Evolutionary conservation across 768 basidiomycete genomes (phyloP).

Genomic region (Hygrocybe punicea): DNA sequence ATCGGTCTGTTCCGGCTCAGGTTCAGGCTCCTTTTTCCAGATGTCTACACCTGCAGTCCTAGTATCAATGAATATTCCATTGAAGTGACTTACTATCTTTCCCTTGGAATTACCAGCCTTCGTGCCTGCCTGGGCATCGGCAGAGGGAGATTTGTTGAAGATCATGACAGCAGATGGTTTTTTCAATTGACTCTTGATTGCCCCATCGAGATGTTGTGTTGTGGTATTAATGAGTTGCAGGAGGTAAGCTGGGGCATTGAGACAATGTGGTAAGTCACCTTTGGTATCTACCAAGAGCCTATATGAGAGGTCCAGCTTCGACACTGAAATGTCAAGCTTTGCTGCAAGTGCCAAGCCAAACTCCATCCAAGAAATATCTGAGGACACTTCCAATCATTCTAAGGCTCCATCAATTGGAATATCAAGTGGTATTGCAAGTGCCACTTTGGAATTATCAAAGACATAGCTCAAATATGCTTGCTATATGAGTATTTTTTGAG

Average conservation of each 20-base stretch:
- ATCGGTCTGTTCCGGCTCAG: not conserved
- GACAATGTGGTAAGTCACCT: not conserved
- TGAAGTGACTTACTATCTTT: not conserved
- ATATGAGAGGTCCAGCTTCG: not conserved
- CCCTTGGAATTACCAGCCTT: not conserved
- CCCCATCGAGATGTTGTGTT: not conserved
- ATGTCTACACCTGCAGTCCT: not conserved
- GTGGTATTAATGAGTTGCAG: not conserved
- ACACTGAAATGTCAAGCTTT: not conserved
- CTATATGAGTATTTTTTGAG: not conserved
- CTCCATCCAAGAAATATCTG: not conserved
- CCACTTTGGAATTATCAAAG: not conserved
- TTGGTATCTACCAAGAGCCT: not conserved
- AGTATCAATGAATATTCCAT: not conserved
- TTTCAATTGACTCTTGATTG: not conserved
- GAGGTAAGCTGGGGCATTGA: not conserved
- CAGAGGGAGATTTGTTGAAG: not conserved
- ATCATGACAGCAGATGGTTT: not conserved
- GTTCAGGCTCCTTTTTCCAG: not conserved
- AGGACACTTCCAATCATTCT: not conserved
- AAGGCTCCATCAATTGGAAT: not conserved
- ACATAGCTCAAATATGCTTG: not conserved
- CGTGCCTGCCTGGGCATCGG: not conserved
- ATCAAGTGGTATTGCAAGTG: not conserved
- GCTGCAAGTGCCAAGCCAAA: not conserved